Conservation (phyloP, 2,329 filamentous ascomycete species). For the Talaromyces islandicus region DNA sequence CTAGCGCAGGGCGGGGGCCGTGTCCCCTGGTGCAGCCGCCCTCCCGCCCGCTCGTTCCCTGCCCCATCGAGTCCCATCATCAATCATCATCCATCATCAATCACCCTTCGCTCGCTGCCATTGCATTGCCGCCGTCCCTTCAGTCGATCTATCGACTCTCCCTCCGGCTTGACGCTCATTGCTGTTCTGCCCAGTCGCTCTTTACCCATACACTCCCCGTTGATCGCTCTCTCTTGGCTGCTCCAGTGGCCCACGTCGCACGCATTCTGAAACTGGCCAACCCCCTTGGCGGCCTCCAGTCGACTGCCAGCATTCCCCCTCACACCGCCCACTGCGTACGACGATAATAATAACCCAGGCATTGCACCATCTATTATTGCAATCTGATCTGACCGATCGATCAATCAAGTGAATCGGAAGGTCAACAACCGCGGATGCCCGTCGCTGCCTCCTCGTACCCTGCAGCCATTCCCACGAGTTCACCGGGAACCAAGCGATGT, state of each 20-base stretch:
- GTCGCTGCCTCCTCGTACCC: not conserved
- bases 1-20: too few relatives aligned
- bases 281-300: not conserved
- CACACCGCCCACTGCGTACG: not conserved
- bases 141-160: not conserved
- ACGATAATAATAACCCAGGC: not conserved
- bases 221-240: not conserved
- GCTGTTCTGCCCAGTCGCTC: not conserved
- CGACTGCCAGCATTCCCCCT: not conserved
- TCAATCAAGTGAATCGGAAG: not conserved
- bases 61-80: not conserved
- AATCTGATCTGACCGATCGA: not conserved
- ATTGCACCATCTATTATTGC: not conserved
- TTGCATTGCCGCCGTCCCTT: not conserved
- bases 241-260: not conserved
- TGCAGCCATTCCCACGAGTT: not conserved
- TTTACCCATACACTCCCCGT: not conserved
- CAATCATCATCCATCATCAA: not conserved
- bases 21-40: not conserved
- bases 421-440: not conserved
- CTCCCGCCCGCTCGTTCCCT: not conserved
- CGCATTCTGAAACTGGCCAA: constrained; percentile 10
- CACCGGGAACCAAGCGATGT: not conserved
- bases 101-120: not conserved
- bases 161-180: not conserved